Percentiles rank a stretch among this genome's conserved stretches.
Conservation (phyloP, 2,329 filamentous ascomycete genomes). For the Xylaria sp. region DNA sequence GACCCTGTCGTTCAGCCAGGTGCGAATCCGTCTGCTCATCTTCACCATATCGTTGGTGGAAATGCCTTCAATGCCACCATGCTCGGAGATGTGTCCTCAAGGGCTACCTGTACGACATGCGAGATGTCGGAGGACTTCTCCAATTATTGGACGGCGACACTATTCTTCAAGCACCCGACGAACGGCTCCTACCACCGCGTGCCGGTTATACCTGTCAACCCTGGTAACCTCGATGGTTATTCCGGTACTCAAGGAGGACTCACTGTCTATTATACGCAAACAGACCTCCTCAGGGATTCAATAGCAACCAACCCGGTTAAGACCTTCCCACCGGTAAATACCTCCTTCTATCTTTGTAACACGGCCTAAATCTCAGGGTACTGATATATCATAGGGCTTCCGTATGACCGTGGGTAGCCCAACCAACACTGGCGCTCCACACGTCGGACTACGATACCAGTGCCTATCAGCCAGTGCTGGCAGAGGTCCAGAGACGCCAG, state of each 20-base stretch:
- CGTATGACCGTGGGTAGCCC: constrained; percentile 57
- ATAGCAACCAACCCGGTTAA: constrained; percentile 52
- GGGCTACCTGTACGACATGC: constrained; percentile 45
- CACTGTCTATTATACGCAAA: constrained; percentile 47
- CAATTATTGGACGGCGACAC: constrained; percentile 44
- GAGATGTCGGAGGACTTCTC: constrained; percentile 44
- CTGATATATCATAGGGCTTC: constrained; percentile 51
- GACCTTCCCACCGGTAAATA: constrained; percentile 53
- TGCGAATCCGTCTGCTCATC: constrained; percentile 33
- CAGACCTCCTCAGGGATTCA: constrained; percentile 42
- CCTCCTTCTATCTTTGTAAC: background rate
- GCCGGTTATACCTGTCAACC: constrained; percentile 44
- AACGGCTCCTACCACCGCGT: constrained; percentile 47
- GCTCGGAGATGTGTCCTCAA: constrained; percentile 27
- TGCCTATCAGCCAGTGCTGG: constrained; percentile 53
- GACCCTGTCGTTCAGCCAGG: constrained; percentile 39
- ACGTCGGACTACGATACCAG: constrained; percentile 54
- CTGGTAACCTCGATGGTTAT: constrained; percentile 41
- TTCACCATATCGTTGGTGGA: constrained; percentile 40
- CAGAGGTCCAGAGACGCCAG: constrained; percentile 51
- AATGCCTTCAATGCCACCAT: constrained; percentile 41
- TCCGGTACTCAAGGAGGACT: constrained; percentile 43
- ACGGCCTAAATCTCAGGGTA: background rate
- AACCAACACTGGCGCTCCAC: constrained; percentile 39
- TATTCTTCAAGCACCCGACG: constrained; percentile 42